Percentiles rank a stretch among this genome's conserved stretches.
phyloP scores from a whole-genome alignment of 139 green algal species.

The Pleodorina starrii region DNA sequence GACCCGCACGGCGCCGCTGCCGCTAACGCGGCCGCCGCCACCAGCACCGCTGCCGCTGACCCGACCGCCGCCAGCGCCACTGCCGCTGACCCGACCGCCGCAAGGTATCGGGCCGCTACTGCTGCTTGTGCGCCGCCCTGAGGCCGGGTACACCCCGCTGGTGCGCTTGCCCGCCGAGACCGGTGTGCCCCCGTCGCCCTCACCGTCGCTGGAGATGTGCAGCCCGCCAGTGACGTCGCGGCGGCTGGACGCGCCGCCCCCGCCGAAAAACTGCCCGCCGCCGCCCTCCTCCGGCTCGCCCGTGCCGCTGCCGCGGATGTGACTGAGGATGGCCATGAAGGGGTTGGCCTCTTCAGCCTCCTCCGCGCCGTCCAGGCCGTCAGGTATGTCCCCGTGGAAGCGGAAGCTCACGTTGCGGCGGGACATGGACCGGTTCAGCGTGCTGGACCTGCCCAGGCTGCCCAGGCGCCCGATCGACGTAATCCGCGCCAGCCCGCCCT shows the following conservation, averaged over 20 bases:
- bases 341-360: background rate
- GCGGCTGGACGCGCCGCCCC: background rate
- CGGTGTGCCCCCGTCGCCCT: background rate
- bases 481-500: background rate
- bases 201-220: slow-evolving; percentile 9
- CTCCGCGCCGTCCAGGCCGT: background rate
- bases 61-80: background rate
- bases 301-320: slow-evolving; percentile 37
- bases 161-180: background rate
- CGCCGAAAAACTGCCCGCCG: background rate
- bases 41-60: background rate
- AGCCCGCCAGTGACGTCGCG: background rate
- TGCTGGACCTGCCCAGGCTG: background rate
- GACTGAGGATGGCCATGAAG: slow-evolving; percentile 42
- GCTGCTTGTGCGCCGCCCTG: no score
- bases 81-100: no score
- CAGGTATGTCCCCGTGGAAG: background rate
- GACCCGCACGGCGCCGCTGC: background rate
- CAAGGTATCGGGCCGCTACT: no score
- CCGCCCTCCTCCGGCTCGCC: background rate
- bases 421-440: background rate
- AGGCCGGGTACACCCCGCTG: no score
- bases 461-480: background rate
- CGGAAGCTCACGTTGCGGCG: slow-evolving; percentile 41
- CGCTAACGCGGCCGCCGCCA: background rate